Evolutionary conservation across 2,329 filamentous ascomycete genomes (phyloP).

Genomic region (Pseudopithomyces maydicus): DNA sequence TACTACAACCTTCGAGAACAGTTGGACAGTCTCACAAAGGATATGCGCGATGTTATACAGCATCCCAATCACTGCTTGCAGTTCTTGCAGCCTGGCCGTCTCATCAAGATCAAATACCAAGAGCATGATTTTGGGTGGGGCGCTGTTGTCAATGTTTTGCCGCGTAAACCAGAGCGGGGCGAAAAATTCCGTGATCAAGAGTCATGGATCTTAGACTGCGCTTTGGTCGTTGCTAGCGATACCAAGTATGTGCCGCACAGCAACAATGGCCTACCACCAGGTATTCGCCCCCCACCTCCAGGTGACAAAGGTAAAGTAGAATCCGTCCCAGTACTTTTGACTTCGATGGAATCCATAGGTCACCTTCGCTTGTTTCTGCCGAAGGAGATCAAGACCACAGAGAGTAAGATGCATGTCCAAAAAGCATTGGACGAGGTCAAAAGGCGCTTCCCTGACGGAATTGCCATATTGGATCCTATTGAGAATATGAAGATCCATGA

Average conservation of each 20-base stretch:
- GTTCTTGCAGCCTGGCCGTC: constrained; percentile 84
- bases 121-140: constrained; percentile 94
- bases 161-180: constrained; percentile 69
- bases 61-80: constrained; percentile 85
- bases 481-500: constrained; percentile 96
- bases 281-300: constrained; percentile 63
- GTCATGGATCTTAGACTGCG: constrained; percentile 80
- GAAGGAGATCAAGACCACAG: constrained; percentile 70
- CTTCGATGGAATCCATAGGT: constrained; percentile 81
- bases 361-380: constrained; percentile 85
- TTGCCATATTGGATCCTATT: constrained; percentile 87
- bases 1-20: constrained; percentile 91
- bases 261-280: constrained; percentile 68
- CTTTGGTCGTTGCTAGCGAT: constrained; percentile 67
- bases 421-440: constrained; percentile 78
- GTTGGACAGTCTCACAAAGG: constrained; percentile 79
- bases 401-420: constrained; percentile 71
- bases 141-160: constrained; percentile 75
- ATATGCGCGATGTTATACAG: constrained; percentile 90
- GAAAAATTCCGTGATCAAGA: constrained; percentile 74
- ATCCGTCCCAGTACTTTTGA: constrained; percentile 83
- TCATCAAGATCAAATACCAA: constrained; percentile 82
- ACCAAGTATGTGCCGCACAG: constrained; percentile 62
- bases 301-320: constrained; percentile 75
- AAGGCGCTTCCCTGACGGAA: constrained; percentile 87